phyloP scores from a whole-genome alignment of 2,329 filamentous ascomycete genomes.

The Westerdykella sp. region DNA sequence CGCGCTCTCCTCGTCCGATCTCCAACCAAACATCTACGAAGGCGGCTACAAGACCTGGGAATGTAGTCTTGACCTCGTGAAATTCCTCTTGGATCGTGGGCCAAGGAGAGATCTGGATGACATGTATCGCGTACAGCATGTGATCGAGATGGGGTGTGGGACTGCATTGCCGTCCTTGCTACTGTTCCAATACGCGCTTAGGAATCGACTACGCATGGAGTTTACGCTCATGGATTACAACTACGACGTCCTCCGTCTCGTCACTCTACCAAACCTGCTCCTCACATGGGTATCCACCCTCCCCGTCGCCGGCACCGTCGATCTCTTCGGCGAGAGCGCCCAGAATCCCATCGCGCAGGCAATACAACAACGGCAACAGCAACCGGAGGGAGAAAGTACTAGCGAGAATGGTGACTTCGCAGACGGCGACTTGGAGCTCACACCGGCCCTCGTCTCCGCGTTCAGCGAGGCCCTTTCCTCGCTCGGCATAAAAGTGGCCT shows the following conservation, averaged over 20 bases:
- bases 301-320: conserved; percentile 3
- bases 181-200: conserved; percentile 58
- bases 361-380: neutral
- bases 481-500: conserved; percentile 52
- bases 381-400: neutral
- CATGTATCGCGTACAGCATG: conserved; percentile 43
- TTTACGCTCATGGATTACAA: conserved; percentile 76
- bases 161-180: conserved; percentile 68
- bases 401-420: conserved; percentile 2
- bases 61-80: conserved; percentile 73
- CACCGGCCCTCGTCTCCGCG: conserved; percentile 49
- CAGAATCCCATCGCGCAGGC: conserved; percentile 14
- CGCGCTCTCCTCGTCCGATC: conserved; percentile 61
- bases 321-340: conserved; percentile 8
- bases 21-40: conserved; percentile 77
- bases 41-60: conserved; percentile 89
- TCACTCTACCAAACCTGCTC: conserved; percentile 72
- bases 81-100: conserved; percentile 49
- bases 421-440: conserved; percentile 58
- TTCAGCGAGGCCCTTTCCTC: conserved; percentile 53
- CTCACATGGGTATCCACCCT: conserved; percentile 53
- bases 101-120: conserved; percentile 47
- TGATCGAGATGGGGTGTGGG: conserved; percentile 66
- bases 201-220: conserved; percentile 46
- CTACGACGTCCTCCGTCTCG: conserved; percentile 66